Evolutionary conservation across 2,329 filamentous ascomycete genomes (phyloP), one percentile per base, ranked within the genome.

Genomic region (Zelopaecilomyces penicillatus): DNA sequence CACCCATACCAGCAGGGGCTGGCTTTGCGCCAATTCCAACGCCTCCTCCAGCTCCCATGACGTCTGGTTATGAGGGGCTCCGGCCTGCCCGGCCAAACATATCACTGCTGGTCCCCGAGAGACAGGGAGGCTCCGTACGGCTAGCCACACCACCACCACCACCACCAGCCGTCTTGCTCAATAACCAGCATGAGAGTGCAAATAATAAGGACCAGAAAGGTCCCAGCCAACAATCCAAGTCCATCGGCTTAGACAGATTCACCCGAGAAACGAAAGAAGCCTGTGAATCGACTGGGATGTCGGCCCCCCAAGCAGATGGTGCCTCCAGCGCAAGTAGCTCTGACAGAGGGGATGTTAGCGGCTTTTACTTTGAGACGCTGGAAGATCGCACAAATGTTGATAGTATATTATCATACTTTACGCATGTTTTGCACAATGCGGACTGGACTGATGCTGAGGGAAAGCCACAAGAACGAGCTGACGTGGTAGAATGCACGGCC

Each of bases 71-170:
- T 30, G 50, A 57, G 5, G 49, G 44, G 29, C 9, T 51, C 5
- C 54, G 65, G 34, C 60, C 63, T 36, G 48, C 55, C 9, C 56
- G 65, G 11, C 66, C 66, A 4, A 66, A 54, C 47, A 68, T 68
- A 47, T 67, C 66, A 31, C 53, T 69, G 5, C 65, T 67, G 33
- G 65, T 68, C 3, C 66, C 66, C 1, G 71, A 80, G 51, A 73
- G 81, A 47, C 66, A 73, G 12, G 71, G 78, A 1, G 79, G 79
- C 1, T 70, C 75, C 3, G 78, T 85, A 0, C 70, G 79, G 46
- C 66, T 85, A 10, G 80, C 81, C 27, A 85, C 81, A 6, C 75
- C 75, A 31, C 71, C 71, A 2, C 75, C 52, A 27, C 47, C 50
- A 11, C 51, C 49, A 5, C 62, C 66, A 11, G 61, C 47, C 39